A percentile compares a stretch with the other conserved stretches of the same genome.
These are phyloP conservation scores for Remersonia thermophila DNA, from an alignment of 2,329 filamentous ascomycete species.

Conservation along the genomic window DNA sequence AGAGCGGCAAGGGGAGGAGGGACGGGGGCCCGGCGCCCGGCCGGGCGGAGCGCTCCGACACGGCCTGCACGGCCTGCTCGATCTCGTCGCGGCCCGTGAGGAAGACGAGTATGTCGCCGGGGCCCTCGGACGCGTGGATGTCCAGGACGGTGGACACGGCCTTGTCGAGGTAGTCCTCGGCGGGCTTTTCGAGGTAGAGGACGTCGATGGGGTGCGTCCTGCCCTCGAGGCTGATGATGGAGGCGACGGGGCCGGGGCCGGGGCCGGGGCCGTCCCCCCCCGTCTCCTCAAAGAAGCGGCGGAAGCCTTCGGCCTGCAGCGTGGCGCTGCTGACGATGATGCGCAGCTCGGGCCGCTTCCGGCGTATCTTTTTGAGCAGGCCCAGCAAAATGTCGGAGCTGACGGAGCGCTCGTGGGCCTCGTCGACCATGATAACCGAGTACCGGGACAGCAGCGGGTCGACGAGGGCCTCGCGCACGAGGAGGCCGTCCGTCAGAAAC, in stretches of 20 bases:
- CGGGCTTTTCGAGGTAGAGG: slow-evolving; percentile 64
- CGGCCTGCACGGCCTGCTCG: slow-evolving; percentile 64
- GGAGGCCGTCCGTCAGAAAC: slow-evolving; percentile 84
- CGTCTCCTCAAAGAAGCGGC: slow-evolving; percentile 57
- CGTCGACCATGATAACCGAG: slow-evolving; percentile 94
- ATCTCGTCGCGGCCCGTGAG: slow-evolving; percentile 91
- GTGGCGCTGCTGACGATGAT: slow-evolving; percentile 92
- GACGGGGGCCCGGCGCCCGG: slow-evolving; percentile 46
- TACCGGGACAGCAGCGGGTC: slow-evolving; percentile 86
- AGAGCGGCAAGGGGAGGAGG: slow-evolving; percentile 66
- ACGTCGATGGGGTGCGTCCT: slow-evolving; percentile 81
- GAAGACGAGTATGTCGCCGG: slow-evolving; percentile 84
- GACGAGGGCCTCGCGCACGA: slow-evolving; percentile 83
- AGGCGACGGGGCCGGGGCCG: slow-evolving; percentile 22
- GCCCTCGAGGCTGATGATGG: slow-evolving; percentile 76
- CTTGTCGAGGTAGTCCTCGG: slow-evolving; percentile 77
- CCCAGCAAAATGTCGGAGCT: slow-evolving; percentile 87
- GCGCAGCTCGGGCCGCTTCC: slow-evolving; percentile 65
- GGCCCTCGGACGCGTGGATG: slow-evolving; percentile 68
- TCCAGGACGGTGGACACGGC: slow-evolving; percentile 75
- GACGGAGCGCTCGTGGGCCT: slow-evolving; percentile 87
- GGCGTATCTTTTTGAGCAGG: slow-evolving; percentile 79
- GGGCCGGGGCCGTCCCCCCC: slow-evolving; percentile 21
- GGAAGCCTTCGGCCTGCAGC: slow-evolving; percentile 75
- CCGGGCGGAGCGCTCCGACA: slow-evolving; percentile 57